These are phyloP conservation scores for Cymbidium sinense DNA, from an alignment of 106 monocot species.

Conservation along the genomic window DNA sequence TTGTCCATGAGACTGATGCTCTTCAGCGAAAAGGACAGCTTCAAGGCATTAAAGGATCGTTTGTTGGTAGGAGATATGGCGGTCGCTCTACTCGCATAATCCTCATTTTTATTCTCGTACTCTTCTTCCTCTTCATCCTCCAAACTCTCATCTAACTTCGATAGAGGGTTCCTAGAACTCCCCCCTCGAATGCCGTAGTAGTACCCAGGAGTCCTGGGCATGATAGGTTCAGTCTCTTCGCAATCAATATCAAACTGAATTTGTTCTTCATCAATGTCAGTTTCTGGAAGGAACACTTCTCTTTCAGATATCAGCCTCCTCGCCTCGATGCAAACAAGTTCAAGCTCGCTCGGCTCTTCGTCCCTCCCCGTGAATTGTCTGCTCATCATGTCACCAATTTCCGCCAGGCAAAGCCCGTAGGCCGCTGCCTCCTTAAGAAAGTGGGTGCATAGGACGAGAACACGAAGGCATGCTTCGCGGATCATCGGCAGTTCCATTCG, in stretches of 20 bases:
- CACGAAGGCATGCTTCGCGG: conserved; percentile 70
- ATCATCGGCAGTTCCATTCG: conserved; percentile 78
- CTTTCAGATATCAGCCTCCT: conserved; percentile 51
- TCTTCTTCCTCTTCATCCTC: conserved; percentile 59
- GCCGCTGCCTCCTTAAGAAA: conserved; percentile 83
- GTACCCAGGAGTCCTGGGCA: conserved; percentile 12
- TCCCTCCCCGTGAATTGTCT: conserved; percentile 68
- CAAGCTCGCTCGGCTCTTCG: conserved; percentile 87
- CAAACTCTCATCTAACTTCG: conserved; percentile 56
- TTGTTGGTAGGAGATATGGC: not conserved
- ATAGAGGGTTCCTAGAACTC: conserved; percentile 39
- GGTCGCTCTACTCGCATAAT: not conserved
- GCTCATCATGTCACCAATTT: conserved; percentile 97
- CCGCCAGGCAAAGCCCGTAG: conserved; percentile 80
- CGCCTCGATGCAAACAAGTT: conserved; percentile 77
- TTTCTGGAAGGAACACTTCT: conserved; percentile 14
- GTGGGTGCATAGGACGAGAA: conserved; percentile 65
- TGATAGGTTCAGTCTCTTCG: conserved; percentile 29
- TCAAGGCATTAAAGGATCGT: conserved; percentile 16
- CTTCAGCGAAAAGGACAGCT: conserved; percentile 49
- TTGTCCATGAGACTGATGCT: conserved; percentile 34
- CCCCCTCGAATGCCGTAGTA: conserved; percentile 24
- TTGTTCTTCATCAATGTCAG: conserved; percentile 33
- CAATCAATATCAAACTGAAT: conserved; percentile 43
- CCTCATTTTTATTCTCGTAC: conserved; percentile 13